Percentiles rank a stretch among this genome's conserved stretches.
Evolutionary conservation across 768 basidiomycete species (phyloP).

Genomic region (Paxillus involutus): DNA sequence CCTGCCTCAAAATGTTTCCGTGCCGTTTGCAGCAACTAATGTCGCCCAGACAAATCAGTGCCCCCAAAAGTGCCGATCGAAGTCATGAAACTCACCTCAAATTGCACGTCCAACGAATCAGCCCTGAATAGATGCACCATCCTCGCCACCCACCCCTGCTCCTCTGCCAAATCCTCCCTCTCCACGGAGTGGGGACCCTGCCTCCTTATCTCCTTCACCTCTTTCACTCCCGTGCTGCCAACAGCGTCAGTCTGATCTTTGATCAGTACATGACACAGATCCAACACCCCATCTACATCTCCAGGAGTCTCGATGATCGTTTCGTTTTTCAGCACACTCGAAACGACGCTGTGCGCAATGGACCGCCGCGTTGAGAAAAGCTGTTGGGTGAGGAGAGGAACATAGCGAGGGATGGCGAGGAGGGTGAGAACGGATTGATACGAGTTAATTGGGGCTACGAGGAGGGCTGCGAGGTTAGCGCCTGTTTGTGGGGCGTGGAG

Average conservation of each 20-base stretch:
- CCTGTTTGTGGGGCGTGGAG: slow-evolving; percentile 86
- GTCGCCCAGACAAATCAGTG: neutral
- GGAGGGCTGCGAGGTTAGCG: slow-evolving; percentile 84
- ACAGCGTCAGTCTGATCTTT: slow-evolving; percentile 73
- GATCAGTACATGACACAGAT: slow-evolving; percentile 89
- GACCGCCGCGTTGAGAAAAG: slow-evolving; percentile 88
- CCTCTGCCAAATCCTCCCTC: slow-evolving; percentile 91
- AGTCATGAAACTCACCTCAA: slow-evolving; percentile 58
- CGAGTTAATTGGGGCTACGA: slow-evolving; percentile 93
- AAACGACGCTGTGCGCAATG: slow-evolving; percentile 93
- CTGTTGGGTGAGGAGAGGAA: slow-evolving; percentile 78
- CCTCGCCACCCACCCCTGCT: slow-evolving; percentile 97
- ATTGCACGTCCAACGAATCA: slow-evolving; percentile 85
- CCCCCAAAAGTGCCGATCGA: neutral
- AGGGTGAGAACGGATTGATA: slow-evolving; percentile 96
- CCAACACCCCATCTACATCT: slow-evolving; percentile 91
- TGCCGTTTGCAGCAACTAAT: slow-evolving; percentile 86
- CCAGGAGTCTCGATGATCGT: slow-evolving; percentile 92
- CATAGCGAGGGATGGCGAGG: slow-evolving; percentile 92
- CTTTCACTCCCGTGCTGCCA: slow-evolving; percentile 26
- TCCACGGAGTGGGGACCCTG: slow-evolving; percentile 66
- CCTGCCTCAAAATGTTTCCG: slow-evolving; percentile 88
- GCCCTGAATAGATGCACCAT: slow-evolving; percentile 96
- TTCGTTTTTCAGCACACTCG: slow-evolving; percentile 94
- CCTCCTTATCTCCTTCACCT: slow-evolving; percentile 48